Percentiles rank a stretch among this genome's conserved stretches.
Evolutionary conservation across 148 eudicot genomes (phyloP).

Genomic region (Arctostaphylos glauca): DNA sequence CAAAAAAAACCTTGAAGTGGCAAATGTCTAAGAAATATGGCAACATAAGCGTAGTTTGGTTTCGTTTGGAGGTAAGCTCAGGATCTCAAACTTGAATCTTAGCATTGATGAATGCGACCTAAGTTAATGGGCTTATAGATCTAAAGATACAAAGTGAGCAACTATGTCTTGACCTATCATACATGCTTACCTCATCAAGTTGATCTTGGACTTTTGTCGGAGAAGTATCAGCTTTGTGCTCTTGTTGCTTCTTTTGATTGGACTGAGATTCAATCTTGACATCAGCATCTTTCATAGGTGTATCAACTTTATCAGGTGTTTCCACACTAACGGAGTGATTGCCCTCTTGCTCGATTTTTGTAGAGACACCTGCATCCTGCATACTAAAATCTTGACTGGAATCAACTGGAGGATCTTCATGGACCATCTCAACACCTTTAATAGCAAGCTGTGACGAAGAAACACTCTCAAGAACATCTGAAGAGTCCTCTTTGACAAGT

Average conservation of each 20-base stretch:
- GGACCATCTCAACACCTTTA: constrained; percentile 37
- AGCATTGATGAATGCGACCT: background rate
- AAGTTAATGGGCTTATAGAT: background rate
- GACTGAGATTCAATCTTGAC: constrained; percentile 41
- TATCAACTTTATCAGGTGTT: constrained; percentile 31
- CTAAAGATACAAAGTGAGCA: background rate
- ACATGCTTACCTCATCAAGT: constrained; percentile 84
- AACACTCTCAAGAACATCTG: constrained; percentile 26
- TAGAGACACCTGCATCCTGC: constrained; percentile 37
- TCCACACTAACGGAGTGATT: constrained; percentile 35
- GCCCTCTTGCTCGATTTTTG: constrained; percentile 36
- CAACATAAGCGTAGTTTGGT: background rate
- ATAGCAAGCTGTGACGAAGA: constrained; percentile 27
- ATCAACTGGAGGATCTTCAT: constrained; percentile 35
- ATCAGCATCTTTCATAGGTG: constrained; percentile 35
- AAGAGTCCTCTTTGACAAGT: constrained; percentile 24
- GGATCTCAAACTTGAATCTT: background rate
- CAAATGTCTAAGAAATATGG: background rate
- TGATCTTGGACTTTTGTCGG: constrained; percentile 68
- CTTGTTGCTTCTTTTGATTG: constrained; percentile 32
- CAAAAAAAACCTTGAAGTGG: constrained; percentile 27
- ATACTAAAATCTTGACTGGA: constrained; percentile 37
- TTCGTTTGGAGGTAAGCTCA: background rate
- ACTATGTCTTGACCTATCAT: constrained; percentile 17
- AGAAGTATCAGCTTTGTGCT: constrained; percentile 31